A percentile compares a stretch with the other conserved stretches of the same genome.
Evolutionary conservation across 331 rosid species (phyloP).

Genomic region (Pyracantha coccinea): DNA sequence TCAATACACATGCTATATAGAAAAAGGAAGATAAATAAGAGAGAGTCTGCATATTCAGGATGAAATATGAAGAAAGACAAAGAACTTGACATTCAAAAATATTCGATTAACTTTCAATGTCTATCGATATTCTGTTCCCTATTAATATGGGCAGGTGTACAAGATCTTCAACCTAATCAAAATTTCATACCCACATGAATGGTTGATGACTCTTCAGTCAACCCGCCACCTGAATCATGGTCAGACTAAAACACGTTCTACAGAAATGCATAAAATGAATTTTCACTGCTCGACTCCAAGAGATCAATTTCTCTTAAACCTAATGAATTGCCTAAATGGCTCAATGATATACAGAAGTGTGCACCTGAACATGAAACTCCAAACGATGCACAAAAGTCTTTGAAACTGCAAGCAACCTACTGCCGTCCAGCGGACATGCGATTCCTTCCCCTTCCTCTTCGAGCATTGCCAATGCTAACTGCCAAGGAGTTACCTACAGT

Average conservation of each 20-base stretch:
- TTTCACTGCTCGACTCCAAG: slow-evolving; percentile 8
- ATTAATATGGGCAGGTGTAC: slow-evolving; percentile 9
- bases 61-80: background rate
- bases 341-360: slow-evolving; percentile 13
- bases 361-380: slow-evolving; percentile 3
- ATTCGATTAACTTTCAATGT: background rate
- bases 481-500: slow-evolving; percentile 32
- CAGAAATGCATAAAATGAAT: background rate
- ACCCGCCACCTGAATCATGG: slow-evolving; percentile 5
- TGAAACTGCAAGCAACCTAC: slow-evolving; percentile 3
- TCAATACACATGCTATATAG: background rate
- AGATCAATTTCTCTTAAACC: slow-evolving; percentile 2
- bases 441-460: slow-evolving; percentile 62
- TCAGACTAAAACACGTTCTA: slow-evolving; percentile 14
- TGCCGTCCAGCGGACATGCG: slow-evolving; percentile 25
- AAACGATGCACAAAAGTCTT: background rate
- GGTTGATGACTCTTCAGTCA: slow-evolving; percentile 12
- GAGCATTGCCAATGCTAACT: slow-evolving; percentile 35
- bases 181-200: slow-evolving; percentile 17
- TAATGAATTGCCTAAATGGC: slow-evolving; percentile 18
- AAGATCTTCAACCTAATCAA: slow-evolving; percentile 13
- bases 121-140: slow-evolving; percentile 4
- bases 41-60: background rate
- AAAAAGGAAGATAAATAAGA: too few species aligned
- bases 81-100: slow-evolving; percentile 7